Evolutionary conservation across 495 filamentous ascomycete species (phyloP).

Genomic region (Penicillium desertorum): DNA sequence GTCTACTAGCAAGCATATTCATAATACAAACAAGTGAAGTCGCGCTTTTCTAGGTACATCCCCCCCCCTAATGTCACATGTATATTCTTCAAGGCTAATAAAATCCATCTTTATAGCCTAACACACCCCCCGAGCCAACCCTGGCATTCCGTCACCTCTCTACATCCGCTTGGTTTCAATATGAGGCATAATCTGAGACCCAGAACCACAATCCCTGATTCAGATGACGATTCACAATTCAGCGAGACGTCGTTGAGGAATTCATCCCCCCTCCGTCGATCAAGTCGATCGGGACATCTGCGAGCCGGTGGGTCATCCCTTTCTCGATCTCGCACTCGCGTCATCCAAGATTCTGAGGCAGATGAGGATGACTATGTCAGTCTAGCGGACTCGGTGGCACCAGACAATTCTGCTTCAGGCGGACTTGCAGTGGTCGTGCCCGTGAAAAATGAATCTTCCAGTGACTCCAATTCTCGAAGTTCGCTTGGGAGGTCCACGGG

Average conservation of each 20-base stretch:
- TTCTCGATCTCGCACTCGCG: constrained; percentile 18
- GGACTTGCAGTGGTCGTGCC: constrained; percentile 46
- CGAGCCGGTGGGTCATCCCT: constrained; percentile 27
- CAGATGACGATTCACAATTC: constrained; percentile 23
- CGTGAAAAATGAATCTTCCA: constrained; percentile 24
- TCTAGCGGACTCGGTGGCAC: constrained; percentile 1
- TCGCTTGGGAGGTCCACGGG: constrained; percentile 48
- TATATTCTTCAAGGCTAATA: neutral
- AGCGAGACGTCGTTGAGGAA: constrained; percentile 22
- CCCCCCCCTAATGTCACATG: neutral
- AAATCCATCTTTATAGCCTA: neutral
- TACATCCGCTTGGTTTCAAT: neutral
- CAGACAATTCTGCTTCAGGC: neutral
- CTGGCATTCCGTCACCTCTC: neutral
- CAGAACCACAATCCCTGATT: constrained; percentile 23
- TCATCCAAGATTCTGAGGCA: constrained; percentile 30
- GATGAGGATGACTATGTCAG: constrained; percentile 20
- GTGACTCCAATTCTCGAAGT: constrained; percentile 24
- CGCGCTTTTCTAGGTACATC: neutral
- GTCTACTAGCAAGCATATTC: neutral
- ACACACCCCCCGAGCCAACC: neutral
- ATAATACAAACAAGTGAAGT: neutral
- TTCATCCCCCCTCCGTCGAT: constrained; percentile 22
- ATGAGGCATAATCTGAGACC: constrained; percentile 20
- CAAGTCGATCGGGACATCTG: constrained; percentile 26